Evolutionary conservation across 2,329 filamentous ascomycete species (phyloP).

Genomic region (Xylariales sp.): DNA sequence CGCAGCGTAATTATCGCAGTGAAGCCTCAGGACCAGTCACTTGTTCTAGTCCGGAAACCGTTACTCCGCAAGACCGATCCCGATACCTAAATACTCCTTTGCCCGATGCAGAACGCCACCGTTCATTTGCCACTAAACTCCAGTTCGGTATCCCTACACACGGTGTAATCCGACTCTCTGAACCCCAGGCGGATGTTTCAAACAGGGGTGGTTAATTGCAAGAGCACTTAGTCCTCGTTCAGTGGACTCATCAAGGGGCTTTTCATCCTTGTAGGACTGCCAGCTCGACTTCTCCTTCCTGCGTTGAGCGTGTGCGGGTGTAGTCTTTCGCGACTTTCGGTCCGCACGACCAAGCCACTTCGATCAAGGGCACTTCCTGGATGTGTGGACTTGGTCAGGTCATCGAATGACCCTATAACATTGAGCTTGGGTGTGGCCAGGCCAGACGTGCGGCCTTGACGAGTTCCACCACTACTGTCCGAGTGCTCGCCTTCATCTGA

Average conservation of each 20-base stretch:
- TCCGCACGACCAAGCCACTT: conserved; percentile 72
- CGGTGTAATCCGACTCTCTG: neutral
- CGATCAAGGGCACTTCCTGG: conserved; percentile 51
- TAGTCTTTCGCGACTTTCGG: conserved; percentile 80
- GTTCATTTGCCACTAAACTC: conserved; percentile 1
- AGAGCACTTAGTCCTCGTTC: conserved; percentile 32
- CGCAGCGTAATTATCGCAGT: conserved; percentile 3
- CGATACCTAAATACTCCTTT: too few relatives aligned
- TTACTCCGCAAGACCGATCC: too few relatives aligned
- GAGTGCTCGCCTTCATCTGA: conserved; percentile 61
- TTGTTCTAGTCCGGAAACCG: too few relatives aligned
- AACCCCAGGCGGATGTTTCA: too few relatives aligned
- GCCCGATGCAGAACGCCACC: neutral
- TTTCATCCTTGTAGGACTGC: conserved; percentile 55
- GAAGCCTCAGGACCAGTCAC: too few relatives aligned
- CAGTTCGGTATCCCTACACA: neutral
- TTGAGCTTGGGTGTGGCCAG: conserved; percentile 62
- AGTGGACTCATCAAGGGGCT: conserved; percentile 51
- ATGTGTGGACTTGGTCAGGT: conserved; percentile 27
- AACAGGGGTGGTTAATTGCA: conserved; percentile 8
- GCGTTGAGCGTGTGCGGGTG: conserved; percentile 52
- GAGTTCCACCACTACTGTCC: conserved; percentile 50
- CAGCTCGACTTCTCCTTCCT: conserved; percentile 52
- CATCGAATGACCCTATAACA: conserved; percentile 44
- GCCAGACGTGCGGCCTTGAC: conserved; percentile 58